phyloP scores from a whole-genome alignment of 768 basidiomycete genomes.

The Hypholoma fasciculare region DNA sequence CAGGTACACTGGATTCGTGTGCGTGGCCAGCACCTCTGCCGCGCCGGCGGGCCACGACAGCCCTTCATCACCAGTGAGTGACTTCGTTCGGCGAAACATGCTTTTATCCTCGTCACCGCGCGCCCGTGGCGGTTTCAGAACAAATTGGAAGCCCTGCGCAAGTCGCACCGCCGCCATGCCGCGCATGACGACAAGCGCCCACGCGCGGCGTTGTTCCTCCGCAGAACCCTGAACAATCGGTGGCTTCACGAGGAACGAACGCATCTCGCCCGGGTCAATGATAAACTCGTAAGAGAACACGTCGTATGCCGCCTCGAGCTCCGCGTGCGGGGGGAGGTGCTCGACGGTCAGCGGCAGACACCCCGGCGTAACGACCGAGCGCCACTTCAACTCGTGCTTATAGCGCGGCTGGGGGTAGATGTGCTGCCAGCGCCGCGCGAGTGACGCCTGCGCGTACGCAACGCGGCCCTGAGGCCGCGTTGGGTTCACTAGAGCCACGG shows the following conservation, averaged over 20 bases:
- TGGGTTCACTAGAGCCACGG: conserved; percentile 58
- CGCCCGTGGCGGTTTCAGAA: conserved; percentile 49
- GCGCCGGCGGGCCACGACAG: conserved; percentile 61
- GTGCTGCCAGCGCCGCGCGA: conserved; percentile 92
- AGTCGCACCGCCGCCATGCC: conserved; percentile 93
- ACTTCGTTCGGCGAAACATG: conserved; percentile 49
- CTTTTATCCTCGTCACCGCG: conserved; percentile 30
- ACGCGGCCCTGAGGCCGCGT: conserved; percentile 59
- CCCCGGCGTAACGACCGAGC: conserved; percentile 77
- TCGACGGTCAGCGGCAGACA: conserved; percentile 92
- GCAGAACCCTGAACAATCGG: conserved; percentile 45
- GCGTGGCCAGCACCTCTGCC: conserved; percentile 60
- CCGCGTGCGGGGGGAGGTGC: conserved; percentile 74
- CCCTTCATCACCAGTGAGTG: conserved; percentile 58
- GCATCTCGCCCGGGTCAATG: conserved; percentile 80
- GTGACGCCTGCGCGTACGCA: conserved; percentile 63
- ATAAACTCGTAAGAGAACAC: conserved; percentile 89
- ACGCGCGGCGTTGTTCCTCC: conserved; percentile 64
- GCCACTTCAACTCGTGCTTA: conserved; percentile 93
- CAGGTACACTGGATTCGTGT: conserved; percentile 78
- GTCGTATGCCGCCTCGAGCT: conserved; percentile 76
- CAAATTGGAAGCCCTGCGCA: conserved; percentile 94
- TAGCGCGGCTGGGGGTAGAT: conserved; percentile 70
- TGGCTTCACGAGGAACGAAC: conserved; percentile 81
- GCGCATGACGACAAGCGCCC: conserved; percentile 83